Percentiles rank a stretch among this genome's conserved stretches.
phyloP scores from a whole-genome alignment of 345 rosid genomes.

The Eutrema japonicum region DNA sequence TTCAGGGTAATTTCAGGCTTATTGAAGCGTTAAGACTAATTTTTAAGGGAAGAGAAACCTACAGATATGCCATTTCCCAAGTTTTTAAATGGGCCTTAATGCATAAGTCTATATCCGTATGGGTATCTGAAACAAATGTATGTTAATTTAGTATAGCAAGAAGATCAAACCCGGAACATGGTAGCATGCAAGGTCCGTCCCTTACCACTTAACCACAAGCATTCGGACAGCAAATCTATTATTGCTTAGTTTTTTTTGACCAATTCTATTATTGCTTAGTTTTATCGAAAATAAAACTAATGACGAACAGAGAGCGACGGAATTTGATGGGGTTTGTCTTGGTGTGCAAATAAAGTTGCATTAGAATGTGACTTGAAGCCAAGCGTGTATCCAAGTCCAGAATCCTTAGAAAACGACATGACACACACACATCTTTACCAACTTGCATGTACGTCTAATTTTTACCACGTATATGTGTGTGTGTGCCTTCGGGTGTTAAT shows the following conservation, averaged over 20 bases:
- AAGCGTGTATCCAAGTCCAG: conserved; percentile 58
- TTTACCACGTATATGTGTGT: not conserved
- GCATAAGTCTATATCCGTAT: no score
- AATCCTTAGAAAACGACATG: conserved; percentile 70
- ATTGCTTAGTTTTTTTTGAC: conserved; percentile 5
- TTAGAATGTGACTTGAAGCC: conserved; percentile 56
- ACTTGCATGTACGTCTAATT: conserved; percentile 26
- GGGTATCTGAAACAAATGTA: no score
- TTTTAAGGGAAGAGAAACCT: no score
- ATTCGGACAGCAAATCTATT: not conserved
- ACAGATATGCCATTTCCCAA: no score
- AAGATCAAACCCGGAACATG: no score
- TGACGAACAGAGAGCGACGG: conserved; percentile 25
- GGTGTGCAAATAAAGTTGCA: conserved; percentile 47
- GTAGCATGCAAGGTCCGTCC: no score
- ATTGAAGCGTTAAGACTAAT: no score
- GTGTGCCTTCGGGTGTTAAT: not conserved
- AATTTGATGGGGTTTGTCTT: conserved; percentile 47
- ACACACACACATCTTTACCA: conserved; percentile 34
- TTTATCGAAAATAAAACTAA: conserved; percentile 25
- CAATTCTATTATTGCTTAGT: conserved; percentile 9
- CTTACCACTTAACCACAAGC: no score
- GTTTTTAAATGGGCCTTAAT: no score
- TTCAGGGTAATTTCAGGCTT: no score
- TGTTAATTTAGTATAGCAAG: no score